phyloP scores from a whole-genome alignment of 345 rosid species.

The Cardiospermum halicacabum region DNA sequence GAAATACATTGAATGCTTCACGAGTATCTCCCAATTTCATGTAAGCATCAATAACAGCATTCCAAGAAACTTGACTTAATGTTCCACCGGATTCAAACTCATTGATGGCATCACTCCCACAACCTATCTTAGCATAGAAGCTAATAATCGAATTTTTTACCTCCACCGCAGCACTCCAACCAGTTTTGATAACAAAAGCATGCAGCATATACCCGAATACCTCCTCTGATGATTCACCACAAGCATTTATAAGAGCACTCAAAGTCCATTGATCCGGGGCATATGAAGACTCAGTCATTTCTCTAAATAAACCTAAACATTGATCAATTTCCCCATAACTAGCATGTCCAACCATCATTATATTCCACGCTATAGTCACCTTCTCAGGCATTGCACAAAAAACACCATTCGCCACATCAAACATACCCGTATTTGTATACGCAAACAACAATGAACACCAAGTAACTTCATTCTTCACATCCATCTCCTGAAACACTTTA shows the following conservation, averaged over 20 bases:
- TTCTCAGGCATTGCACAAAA: conserved; percentile 50
- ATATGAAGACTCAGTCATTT: conserved; percentile 37
- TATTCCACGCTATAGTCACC: conserved; percentile 68
- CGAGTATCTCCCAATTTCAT: conserved; percentile 54
- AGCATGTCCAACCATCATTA: conserved; percentile 59
- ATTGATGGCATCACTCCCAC: conserved; percentile 39
- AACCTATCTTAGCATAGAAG: conserved; percentile 61
- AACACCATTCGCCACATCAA: conserved; percentile 31
- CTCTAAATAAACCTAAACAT: conserved; percentile 45
- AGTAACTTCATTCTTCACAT: conserved; percentile 54
- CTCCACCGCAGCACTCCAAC: conserved; percentile 67
- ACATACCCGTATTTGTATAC: conserved; percentile 36
- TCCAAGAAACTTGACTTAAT: conserved; percentile 59
- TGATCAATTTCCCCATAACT: conserved; percentile 39
- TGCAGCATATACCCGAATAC: conserved; percentile 49
- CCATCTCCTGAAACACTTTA: conserved; percentile 52
- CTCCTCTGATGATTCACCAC: conserved; percentile 37
- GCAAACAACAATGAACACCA: conserved; percentile 87
- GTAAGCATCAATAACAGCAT: conserved; percentile 60
- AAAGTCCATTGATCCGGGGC: conserved; percentile 72
- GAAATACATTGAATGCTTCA: conserved; percentile 48
- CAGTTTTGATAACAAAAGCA: conserved; percentile 50
- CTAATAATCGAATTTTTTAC: conserved; percentile 57
- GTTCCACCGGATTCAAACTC: conserved; percentile 43
- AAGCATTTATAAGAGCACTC: conserved; percentile 62